Evolutionary conservation across 2,329 filamentous ascomycete species (phyloP).

Genomic region (Diaporthe caulivora): DNA sequence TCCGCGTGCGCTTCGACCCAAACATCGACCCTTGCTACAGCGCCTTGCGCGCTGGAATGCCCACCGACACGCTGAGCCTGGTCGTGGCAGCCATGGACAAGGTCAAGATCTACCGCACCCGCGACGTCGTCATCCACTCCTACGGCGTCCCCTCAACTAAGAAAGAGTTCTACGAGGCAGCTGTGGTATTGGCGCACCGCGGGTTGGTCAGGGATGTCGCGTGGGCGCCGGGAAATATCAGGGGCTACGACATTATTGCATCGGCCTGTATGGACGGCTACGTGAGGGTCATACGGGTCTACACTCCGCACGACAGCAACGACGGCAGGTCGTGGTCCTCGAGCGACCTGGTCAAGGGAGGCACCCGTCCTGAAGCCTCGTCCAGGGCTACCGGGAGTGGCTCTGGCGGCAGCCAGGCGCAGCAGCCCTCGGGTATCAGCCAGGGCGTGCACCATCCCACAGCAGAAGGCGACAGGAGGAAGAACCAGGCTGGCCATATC

Average conservation of each 20-base stretch:
- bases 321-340: constrained; percentile 65
- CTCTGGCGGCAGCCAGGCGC: constrained; percentile 42
- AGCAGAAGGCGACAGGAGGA: constrained; percentile 61
- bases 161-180: constrained; percentile 88
- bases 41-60: constrained; percentile 83
- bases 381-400: constrained; percentile 29
- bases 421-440: constrained; percentile 62
- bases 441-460: constrained; percentile 66
- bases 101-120: constrained; percentile 86
- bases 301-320: constrained; percentile 65
- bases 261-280: constrained; percentile 94
- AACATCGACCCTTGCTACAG: constrained; percentile 85
- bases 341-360: constrained; percentile 57
- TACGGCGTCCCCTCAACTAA: constrained; percentile 67
- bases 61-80: constrained; percentile 81
- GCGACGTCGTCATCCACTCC: constrained; percentile 65
- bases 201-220: constrained; percentile 87
- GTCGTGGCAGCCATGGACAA: constrained; percentile 88
- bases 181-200: constrained; percentile 79
- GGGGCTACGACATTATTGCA: constrained; percentile 90
- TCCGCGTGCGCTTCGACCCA: constrained; percentile 89
- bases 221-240: constrained; percentile 92
- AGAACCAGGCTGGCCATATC: constrained; percentile 73
- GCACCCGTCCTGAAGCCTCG: constrained; percentile 38
- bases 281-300: constrained; percentile 87